Conservation (phyloP, 306 rosid species). For the Delonix regia region DNA sequence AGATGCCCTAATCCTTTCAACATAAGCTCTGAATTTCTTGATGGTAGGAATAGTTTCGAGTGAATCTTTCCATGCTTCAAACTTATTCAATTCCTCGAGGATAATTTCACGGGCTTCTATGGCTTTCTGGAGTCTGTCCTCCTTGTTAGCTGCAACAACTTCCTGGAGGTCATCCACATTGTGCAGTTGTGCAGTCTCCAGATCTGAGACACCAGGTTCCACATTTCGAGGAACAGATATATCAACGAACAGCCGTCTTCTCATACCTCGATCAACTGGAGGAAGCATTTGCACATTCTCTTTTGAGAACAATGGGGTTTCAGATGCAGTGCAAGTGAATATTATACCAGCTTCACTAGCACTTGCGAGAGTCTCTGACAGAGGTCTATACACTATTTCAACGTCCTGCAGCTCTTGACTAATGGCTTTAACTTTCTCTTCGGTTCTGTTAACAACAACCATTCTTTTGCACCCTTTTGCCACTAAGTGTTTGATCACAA, state of each 20-base stretch:
- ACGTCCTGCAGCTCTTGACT: conserved; percentile 57
- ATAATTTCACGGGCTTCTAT: conserved; percentile 68
- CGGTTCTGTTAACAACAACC: conserved; percentile 79
- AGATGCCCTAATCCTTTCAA: conserved; percentile 74
- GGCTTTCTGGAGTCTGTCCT: conserved; percentile 74
- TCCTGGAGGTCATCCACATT: conserved; percentile 93
- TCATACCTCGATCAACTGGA: conserved; percentile 33
- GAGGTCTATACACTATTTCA: conserved; percentile 71
- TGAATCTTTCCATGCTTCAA: conserved; percentile 86
- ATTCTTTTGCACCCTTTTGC: conserved; percentile 85
- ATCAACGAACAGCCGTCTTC: conserved; percentile 67
- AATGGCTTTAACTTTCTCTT: conserved; percentile 67
- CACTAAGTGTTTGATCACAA: conserved; percentile 78
- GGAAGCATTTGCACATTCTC: conserved; percentile 74
- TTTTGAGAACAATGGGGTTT: conserved; percentile 62
- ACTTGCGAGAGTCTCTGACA: conserved; percentile 59
- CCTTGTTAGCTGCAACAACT: conserved; percentile 91
- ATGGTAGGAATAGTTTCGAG: conserved; percentile 90
- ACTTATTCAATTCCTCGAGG: conserved; percentile 65
- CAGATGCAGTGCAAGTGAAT: conserved; percentile 86
- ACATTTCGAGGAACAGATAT: conserved; percentile 93
- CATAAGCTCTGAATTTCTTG: conserved; percentile 81
- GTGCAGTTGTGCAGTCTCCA: conserved; percentile 58
- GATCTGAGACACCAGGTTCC: conserved; percentile 63
- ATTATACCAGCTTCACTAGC: conserved; percentile 76